Evolutionary conservation across 1,284 basidiomycete species (phyloP), one percentile per base, ranked within the genome.

Genomic region (Coriolopsis trogii): DNA sequence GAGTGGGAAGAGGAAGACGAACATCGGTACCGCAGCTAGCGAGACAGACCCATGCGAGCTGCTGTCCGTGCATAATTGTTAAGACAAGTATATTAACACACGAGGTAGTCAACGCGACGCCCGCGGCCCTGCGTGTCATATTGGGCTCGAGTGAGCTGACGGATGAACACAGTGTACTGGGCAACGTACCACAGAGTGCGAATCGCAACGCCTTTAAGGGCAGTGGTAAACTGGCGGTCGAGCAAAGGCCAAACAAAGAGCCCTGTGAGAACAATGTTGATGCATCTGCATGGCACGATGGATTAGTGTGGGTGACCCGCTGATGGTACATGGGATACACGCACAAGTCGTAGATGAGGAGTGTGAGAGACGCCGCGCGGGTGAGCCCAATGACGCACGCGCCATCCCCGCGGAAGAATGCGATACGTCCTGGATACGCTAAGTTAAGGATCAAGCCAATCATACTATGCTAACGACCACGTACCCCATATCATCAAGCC

Each of bases 1-100:
- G 16, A 21, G 16, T 4, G 2, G 12, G 29, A 5, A 25, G 20
- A 26, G 2, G 2, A 15, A 25, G 4, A 28, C 62, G 25, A 36
- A 80, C 80, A 60, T 83, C 81, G 12, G 66, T 68, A 5, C 75
- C 76, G 56, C 82, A 84, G 49, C 74, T 74, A 12, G 71, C 73
- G 2, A 85, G 68, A 60, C 80, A 82, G 15, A 84, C 72, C 77
- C 77, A 82, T 4, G 73, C 79, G 12, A 79, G 68, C 61, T 84
- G 73, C 28, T 68, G 63, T 6, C 82, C 81, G 34, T 80, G 65
- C 64, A 80, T 63, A 23, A 75, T 33, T 7, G 78, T 76, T 33
- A 85, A 68, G 13, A 82, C 63, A 16, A 73, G 63, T 45, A 82
- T 78, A 59, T 84, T 85, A 43, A 76, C 55, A 44, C 60, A 59